Base-by-base conservation (phyloP, 495 filamentous ascomycete species). In the Penicillium cosmopolitanum region DNA sequence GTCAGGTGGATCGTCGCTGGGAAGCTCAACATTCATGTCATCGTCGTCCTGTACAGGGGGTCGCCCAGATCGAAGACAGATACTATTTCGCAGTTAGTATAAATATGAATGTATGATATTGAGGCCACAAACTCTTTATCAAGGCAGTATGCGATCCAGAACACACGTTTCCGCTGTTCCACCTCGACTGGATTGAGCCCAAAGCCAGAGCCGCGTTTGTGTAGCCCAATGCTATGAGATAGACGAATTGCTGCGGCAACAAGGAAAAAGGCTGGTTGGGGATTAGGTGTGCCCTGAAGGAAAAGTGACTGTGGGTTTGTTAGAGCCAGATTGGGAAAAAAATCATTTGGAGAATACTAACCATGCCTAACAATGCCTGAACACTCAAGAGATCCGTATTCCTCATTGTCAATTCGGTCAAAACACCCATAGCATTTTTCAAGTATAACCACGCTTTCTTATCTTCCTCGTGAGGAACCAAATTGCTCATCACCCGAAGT, bases 21-120 rank as follows among this genome's bases (percentile, higher is more conserved):
- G 95, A 52, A 98, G 81, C 40, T 98, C 93, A 28, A 98, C 95
- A 69, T 96, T 97, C 89, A 97, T 96, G 68, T 98, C 95, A 73
- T 98, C 92, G 66, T 98, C 95, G 67, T 98, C 94, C 69, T 97
- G 96, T 13, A 92, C 90, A 16, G 93, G 94, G 23, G 95, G 95
- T 53, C 95, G 85, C 34, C 95, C 95, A 16, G 92, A 95, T 33
- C 95, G 86, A 31, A 98, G 84, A 71, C 93, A 97, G 58, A 98
- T 85, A 66, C 84, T 87, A 53, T 15, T 21, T 1, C 42, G 16
- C 7, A n/a, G 60, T 73, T 51, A 74, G 64, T 15, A 57, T 50
- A 34, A n/a, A 4, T 55, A 51, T 1, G 31, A 15, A 51, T 18
- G 33, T 21, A 12, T 5, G 15, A 16, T 18, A 5, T 3, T 44